phyloP scores from a whole-genome alignment of 495 filamentous ascomycete species.

The Cercophora samala region DNA sequence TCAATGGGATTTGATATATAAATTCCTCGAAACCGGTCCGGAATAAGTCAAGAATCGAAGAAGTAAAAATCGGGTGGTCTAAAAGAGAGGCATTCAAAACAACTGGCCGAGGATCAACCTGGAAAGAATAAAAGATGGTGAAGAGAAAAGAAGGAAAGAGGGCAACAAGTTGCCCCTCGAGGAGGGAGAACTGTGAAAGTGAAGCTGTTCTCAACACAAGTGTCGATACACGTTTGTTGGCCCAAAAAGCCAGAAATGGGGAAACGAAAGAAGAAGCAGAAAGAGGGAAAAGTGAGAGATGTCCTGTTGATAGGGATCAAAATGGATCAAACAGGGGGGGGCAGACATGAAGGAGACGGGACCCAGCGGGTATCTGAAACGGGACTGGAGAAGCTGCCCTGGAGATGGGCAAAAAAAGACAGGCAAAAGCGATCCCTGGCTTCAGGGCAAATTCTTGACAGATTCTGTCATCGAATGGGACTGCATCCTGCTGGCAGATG shows the following conservation, averaged over 20 bases:
- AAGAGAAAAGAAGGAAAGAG: constrained; percentile 35
- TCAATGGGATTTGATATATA: neutral
- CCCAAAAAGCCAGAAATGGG: constrained; percentile 14
- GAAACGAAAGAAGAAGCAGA: constrained; percentile 14
- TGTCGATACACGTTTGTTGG: constrained; percentile 16
- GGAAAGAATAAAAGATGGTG: constrained; percentile 40
- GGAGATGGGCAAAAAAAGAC: constrained; percentile 5
- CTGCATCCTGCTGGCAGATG: neutral
- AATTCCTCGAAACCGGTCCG: constrained; percentile 31
- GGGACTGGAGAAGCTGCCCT: constrained; percentile 23
- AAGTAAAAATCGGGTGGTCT: constrained; percentile 30
- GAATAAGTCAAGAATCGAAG: constrained; percentile 23
- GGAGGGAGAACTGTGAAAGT: constrained; percentile 14
- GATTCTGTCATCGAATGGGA: neutral
- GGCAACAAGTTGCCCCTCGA: constrained; percentile 28
- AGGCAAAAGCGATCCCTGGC: neutral
- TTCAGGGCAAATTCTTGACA: neutral
- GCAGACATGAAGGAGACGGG: constrained; percentile 11
- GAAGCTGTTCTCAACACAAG: constrained; percentile 3
- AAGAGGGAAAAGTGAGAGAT: constrained; percentile 14
- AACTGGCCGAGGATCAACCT: constrained; percentile 51
- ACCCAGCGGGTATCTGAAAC: constrained; percentile 38
- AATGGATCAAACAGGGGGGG: constrained; percentile 8
- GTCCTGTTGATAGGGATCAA: constrained; percentile 10
- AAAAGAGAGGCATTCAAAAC: constrained; percentile 20